These are phyloP conservation scores for Dryas drummondii DNA, from an alignment of 306 rosid genomes.

Conservation along the genomic window DNA sequence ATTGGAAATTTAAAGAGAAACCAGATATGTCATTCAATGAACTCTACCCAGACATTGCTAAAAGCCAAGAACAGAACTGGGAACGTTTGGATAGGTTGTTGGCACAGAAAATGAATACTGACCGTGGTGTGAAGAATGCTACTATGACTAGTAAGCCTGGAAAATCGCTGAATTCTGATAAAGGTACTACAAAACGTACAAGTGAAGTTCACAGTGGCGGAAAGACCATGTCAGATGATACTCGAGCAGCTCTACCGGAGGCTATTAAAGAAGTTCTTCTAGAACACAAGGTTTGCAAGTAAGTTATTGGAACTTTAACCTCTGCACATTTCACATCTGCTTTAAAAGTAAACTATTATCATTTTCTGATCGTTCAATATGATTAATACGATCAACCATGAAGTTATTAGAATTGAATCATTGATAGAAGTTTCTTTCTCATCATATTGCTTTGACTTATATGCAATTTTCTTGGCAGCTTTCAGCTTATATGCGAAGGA, in stretches of 20 bases:
- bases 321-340: background rate
- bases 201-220: constrained; percentile 36
- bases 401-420: background rate
- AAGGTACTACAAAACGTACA: constrained; percentile 32
- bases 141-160: constrained; percentile 27
- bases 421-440: constrained; percentile 1
- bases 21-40: constrained; percentile 54
- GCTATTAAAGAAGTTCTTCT: constrained; percentile 60
- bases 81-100: constrained; percentile 26
- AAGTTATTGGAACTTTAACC: background rate
- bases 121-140: constrained; percentile 33
- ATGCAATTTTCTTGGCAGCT: constrained; percentile 51
- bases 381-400: background rate
- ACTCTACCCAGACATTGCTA: constrained; percentile 48
- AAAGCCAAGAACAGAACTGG: constrained; percentile 51
- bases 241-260: constrained; percentile 60
- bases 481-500: constrained; percentile 68
- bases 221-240: constrained; percentile 75
- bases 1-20: constrained; percentile 49
- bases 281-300: constrained; percentile 88
- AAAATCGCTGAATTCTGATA: constrained; percentile 40
- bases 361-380: too few species aligned
- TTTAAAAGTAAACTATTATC: background rate
- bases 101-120: constrained; percentile 29
- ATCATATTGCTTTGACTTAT: constrained; percentile 13